Conservation (phyloP, 768 basidiomycete genomes). For the Tricholoma sp. region DNA sequence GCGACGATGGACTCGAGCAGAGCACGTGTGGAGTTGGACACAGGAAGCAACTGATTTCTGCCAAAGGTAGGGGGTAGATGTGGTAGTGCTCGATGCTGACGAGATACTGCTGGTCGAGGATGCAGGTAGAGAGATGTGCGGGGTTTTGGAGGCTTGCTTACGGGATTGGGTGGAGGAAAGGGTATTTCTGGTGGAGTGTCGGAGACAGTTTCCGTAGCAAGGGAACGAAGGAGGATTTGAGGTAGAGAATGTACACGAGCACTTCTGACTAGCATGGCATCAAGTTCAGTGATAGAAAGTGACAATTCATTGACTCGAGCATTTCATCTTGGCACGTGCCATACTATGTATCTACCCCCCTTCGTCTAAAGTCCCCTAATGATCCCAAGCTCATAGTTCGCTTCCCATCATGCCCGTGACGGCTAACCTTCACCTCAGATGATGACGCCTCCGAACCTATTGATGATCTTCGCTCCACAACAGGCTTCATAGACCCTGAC, state of each 20-base stretch:
- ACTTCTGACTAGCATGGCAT: constrained; percentile 9
- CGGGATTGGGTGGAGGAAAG: constrained; percentile 30
- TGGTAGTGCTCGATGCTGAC: constrained; percentile 35
- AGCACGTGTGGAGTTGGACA: constrained; percentile 73
- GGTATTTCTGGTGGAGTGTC: constrained; percentile 30
- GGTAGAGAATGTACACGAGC: constrained; percentile 14
- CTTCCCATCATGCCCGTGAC: constrained; percentile 9
- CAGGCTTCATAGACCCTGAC: constrained; percentile 6
- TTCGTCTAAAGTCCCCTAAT: not conserved
- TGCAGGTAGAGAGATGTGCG: constrained; percentile 39
- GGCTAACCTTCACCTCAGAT: constrained; percentile 3
- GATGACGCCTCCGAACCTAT: not conserved
- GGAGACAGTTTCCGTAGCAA: constrained; percentile 39
- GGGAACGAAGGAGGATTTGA: constrained; percentile 31
- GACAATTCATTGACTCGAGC: not conserved
- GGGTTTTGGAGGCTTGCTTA: constrained; percentile 22
- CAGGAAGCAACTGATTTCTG: constrained; percentile 74
- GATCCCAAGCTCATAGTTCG: constrained; percentile 19
- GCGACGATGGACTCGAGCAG: constrained; percentile 75
- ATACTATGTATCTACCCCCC: constrained; percentile 4
- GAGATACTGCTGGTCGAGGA: constrained; percentile 40
- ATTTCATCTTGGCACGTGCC: constrained; percentile 4
- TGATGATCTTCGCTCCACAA: constrained; percentile 4
- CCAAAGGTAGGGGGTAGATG: constrained; percentile 70
- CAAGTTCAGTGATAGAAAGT: not conserved